Conservation (phyloP, 2,329 filamentous ascomycete genomes). For the Lojkania enalia region DNA sequence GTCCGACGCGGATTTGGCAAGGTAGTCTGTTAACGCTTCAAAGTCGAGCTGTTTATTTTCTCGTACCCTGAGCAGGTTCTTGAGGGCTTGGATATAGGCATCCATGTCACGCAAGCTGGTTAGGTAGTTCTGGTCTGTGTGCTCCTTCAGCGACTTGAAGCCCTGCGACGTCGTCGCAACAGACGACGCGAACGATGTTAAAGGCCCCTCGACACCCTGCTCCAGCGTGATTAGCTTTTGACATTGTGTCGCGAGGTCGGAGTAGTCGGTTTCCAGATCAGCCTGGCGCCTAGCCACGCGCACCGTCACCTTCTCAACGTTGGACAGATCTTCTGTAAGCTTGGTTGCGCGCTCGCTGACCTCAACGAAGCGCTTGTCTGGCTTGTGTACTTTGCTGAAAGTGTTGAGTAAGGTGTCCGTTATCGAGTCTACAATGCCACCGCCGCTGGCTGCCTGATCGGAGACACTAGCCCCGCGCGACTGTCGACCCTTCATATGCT, state of each 20-base stretch:
- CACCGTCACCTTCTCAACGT: conserved; percentile 95
- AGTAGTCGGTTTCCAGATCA: conserved; percentile 85
- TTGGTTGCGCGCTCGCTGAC: conserved; percentile 92
- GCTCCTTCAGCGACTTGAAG: conserved; percentile 79
- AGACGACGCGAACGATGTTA: conserved; percentile 84
- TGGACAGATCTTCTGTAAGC: conserved; percentile 83
- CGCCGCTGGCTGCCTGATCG: conserved; percentile 49
- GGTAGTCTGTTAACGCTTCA: conserved; percentile 92
- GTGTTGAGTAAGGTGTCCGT: conserved; percentile 97
- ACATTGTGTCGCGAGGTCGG: conserved; percentile 90
- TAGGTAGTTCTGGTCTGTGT: conserved; percentile 94
- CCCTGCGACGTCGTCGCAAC: conserved; percentile 82
- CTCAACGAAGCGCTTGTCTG: conserved; percentile 91
- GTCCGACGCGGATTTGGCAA: conserved; percentile 85
- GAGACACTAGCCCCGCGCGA: conserved; percentile 60
- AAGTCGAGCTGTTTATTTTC: conserved; percentile 99
- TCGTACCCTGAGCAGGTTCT: conserved; percentile 84
- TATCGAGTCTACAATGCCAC: conserved; percentile 89
- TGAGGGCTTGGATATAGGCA: conserved; percentile 85
- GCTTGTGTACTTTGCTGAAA: conserved; percentile 94
- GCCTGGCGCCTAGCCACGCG: conserved; percentile 84
- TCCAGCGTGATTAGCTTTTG: conserved; percentile 90
- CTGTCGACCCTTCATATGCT: conserved; percentile 82
- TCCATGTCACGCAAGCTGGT: conserved; percentile 94
- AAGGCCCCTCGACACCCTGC: conserved; percentile 77